Base-by-base conservation (phyloP, 1,284 basidiomycete species). In the Ganoderma leucocontextum region DNA sequence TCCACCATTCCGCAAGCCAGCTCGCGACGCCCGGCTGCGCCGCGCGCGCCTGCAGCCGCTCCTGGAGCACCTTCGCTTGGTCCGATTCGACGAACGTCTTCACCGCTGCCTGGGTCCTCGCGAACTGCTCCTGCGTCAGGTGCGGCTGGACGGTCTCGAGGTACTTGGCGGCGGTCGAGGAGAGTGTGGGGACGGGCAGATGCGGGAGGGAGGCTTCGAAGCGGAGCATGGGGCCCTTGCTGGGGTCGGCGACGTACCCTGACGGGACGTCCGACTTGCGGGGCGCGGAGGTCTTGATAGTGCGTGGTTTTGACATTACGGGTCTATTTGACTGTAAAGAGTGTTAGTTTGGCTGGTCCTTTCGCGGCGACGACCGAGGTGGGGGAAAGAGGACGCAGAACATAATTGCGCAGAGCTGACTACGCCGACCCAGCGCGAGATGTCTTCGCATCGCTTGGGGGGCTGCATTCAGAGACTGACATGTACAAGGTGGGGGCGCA, bases 1-100 rank as follows among this genome's bases (percentile, higher is more conserved):
- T 98, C 97, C 97, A 99, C 97, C 97, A 99, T 67, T 98, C 95
- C 65, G 88, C 87, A 41, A 99, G 86, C 97, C 97, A 99, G 83
- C 87, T 97, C 74, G 89, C 88, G 62, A 82, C 80, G 17, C 79
- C 79, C 0, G 87, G 84, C n/a, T 88, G 85, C 0, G 84, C 81
- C 0, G 95, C 95, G 5, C 96, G 88, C 36, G 87, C 85, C 76
- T 95, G 84, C 49, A 99, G 86, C 4, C 97, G 86, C 66, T 84
- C 80, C 82, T 99, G 97, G n/a, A 99, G 87, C 68, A 90, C 87
- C 53, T 87, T 85, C 9, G 91, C 89, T 66, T 91, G 87, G 0
- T 91, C 87, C 0, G 93, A 94, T 25, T 84, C 77, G 35, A 93
- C 82, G 78, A 99, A 99, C 2, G 85, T 82, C 25, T 90, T 82